These are phyloP conservation scores for Sabuloglossum arenarium DNA, from an alignment of 495 filamentous ascomycete species.

Conservation along the genomic window DNA sequence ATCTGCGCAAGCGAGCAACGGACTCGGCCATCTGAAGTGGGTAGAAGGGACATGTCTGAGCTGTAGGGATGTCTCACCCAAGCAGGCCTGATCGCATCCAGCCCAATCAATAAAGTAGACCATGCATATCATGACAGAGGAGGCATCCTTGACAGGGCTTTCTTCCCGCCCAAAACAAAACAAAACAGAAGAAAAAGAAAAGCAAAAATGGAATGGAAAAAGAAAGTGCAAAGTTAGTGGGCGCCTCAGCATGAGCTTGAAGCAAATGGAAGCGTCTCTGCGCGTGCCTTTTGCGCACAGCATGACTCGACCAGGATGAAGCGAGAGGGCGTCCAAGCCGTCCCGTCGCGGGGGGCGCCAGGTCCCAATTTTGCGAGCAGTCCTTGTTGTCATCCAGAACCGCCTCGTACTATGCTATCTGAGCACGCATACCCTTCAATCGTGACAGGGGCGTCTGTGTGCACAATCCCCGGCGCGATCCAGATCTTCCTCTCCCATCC, in stretches of 20 bases:
- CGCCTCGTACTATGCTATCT: not conserved
- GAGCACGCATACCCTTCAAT: too few species aligned
- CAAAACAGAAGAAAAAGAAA: not conserved
- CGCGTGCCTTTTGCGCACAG: not conserved
- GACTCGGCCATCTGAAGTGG: not conserved
- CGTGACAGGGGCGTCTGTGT: not conserved
- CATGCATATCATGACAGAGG: slow-evolving; percentile 1
- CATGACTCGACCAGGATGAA: not conserved
- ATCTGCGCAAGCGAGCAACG: not conserved
- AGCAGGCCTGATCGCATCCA: not conserved
- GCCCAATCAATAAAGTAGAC: not conserved
- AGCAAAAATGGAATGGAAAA: not conserved
- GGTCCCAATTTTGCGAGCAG: not conserved
- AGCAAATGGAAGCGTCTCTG: not conserved
- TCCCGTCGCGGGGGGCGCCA: slow-evolving; percentile 1
- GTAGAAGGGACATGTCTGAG: too few species aligned
- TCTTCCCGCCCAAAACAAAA: not conserved
- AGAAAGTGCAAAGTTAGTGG: not conserved
- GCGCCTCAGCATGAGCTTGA: not conserved
- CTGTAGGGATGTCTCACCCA: not conserved
- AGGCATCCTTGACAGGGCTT: not conserved
- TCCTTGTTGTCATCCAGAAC: not conserved
- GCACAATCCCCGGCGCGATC: not conserved
- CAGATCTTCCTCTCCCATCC: not conserved
- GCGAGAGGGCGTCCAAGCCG: slow-evolving; percentile 1